A percentile compares a stretch with the other conserved stretches of the same genome.
These are phyloP conservation scores for Lomentospora prolificans DNA, from an alignment of 2,329 filamentous ascomycete species.

Conservation along the genomic window DNA sequence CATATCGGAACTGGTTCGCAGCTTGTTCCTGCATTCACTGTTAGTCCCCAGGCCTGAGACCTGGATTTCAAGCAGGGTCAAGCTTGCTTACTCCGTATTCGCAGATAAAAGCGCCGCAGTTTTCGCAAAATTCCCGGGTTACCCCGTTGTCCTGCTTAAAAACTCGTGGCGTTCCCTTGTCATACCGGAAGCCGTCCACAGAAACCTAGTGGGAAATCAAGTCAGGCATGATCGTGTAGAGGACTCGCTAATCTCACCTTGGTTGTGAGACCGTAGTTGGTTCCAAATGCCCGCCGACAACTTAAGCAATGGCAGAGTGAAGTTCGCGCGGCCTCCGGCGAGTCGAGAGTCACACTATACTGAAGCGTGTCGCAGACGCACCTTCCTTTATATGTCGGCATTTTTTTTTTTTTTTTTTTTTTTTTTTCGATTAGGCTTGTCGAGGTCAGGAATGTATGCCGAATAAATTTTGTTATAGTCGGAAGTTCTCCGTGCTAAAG, in stretches of 20 bases:
- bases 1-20: slow-evolving; percentile 31
- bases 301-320: slow-evolving; percentile 24
- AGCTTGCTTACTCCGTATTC: slow-evolving; percentile 20
- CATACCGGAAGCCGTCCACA: slow-evolving; percentile 18
- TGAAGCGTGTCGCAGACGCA: slow-evolving; percentile 13
- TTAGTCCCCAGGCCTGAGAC: neutral
- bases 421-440: neutral
- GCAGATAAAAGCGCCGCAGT: slow-evolving; percentile 22
- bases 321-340: slow-evolving; percentile 18
- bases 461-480: too few species aligned
- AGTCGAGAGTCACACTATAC: slow-evolving; percentile 17
- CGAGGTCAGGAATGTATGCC: neutral
- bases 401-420: too few species aligned
- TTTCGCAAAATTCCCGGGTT: slow-evolving; percentile 21
- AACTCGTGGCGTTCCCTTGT: slow-evolving; percentile 16
- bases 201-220: slow-evolving; percentile 14
- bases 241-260: too few species aligned
- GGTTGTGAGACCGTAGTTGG: slow-evolving; percentile 23
- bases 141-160: slow-evolving; percentile 23
- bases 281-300: slow-evolving; percentile 23
- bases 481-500: too few species aligned
- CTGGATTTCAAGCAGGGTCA: too few species aligned
- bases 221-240: too few species aligned
- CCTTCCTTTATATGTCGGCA: slow-evolving; percentile 4
- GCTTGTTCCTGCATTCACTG: slow-evolving; percentile 24